A percentile compares a stretch with the other conserved stretches of the same genome.
Evolutionary conservation across 306 rosid species (phyloP).

Genomic region (Arachis stenosperma): DNA sequence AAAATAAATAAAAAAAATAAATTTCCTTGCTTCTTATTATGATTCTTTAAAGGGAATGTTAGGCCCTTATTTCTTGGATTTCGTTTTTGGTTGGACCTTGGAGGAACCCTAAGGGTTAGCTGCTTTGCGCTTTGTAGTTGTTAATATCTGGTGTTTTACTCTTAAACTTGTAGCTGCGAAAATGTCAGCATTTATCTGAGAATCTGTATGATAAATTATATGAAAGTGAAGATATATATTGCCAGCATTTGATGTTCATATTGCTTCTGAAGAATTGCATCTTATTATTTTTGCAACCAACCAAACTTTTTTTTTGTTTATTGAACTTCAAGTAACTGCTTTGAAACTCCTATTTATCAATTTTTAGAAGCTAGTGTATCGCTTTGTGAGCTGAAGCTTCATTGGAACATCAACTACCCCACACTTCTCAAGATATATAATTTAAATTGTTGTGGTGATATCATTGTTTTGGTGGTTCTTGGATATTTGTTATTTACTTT

Average conservation of each 20-base stretch:
- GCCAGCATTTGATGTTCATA: neutral
- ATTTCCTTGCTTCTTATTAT: neutral
- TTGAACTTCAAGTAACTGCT: neutral
- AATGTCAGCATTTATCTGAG: slow-evolving; percentile 5
- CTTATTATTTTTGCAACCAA: neutral
- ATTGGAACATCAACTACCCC: neutral
- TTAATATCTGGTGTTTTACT: neutral
- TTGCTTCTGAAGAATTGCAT: slow-evolving; percentile 2
- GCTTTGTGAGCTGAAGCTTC: neutral
- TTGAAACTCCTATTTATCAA: neutral
- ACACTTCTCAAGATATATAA: neutral
- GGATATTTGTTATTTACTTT: slow-evolving; percentile 22
- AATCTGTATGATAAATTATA: neutral
- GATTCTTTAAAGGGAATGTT: neutral
- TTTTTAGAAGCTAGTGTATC: neutral
- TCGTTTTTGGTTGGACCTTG: neutral
- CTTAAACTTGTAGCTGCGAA: neutral
- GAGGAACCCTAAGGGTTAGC: neutral
- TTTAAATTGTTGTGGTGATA: slow-evolving; percentile 10
- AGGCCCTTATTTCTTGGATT: slow-evolving; percentile 4
- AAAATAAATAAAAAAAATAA: neutral
- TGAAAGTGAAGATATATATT: neutral
- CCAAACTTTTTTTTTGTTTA: neutral
- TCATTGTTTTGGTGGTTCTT: neutral
- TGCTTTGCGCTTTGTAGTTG: slow-evolving; percentile 12